Evolutionary conservation across 495 filamentous ascomycete species (phyloP), one percentile per base, ranked within the genome.

Genomic region (Xylona heveae): DNA sequence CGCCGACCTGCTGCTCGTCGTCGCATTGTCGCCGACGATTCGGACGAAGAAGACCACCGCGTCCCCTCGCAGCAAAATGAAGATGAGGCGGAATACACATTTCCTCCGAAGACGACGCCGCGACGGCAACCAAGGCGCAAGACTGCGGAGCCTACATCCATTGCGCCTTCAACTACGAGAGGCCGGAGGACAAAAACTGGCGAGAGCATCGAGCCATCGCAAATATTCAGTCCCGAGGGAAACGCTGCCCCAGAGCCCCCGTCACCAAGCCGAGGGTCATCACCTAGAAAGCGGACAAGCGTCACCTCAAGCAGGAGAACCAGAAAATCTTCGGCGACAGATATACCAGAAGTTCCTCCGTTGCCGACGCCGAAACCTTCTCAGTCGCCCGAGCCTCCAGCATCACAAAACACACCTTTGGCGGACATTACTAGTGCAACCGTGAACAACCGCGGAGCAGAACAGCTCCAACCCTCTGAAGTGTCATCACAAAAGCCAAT

Each of bases 21-120:
- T 43, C 71, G 67, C 38, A 62, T 71, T 12, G 61, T 84, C 19
- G 54, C 83, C 34, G 81, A 91, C 31, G 78, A 78, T 14, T 74
- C 76, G 3, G 68, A 67, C 30, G 63, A 66, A 19, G 77, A 76
- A 7, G 64, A 59, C 24, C 58, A 68, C 38, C 66, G 66, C 41
- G 57, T 64, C 14, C 46, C 55, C 12, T 58, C 52, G 33, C 61
- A 59, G 33, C 54, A 64, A 12, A 57, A 70, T 3, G 65, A 72
- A n/a, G 71, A 68, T 28, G 71, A 67, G 35, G 74, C 83, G 24
- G 79, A 85, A 15, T 88, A 78, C 40, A 79, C 77, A 10, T 80
- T 79, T 5, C 78, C 72, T 10, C 71, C 78, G 27, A 49, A 55
- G 40, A 54, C 41, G 38, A 57, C 44, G 42, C 47, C 55, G 39